Evolutionary conservation across 208 protist species (phyloP).

Genomic region (Leishmania tarentolae): DNA sequence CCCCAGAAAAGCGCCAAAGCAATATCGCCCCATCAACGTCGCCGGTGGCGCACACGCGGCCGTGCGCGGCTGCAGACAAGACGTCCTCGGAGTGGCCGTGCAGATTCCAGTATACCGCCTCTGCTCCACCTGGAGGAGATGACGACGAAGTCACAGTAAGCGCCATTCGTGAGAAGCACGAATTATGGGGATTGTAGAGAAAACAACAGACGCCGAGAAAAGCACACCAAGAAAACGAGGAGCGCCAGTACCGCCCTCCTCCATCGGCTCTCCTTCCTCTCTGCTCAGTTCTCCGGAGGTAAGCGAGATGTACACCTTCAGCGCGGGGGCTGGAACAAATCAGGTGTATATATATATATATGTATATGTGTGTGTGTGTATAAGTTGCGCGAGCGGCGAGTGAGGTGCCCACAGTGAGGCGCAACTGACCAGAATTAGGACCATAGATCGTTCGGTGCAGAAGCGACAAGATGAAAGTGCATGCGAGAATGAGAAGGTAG

Average conservation of each 20-base stretch:
- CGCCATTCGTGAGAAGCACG: constrained; percentile 33
- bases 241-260: background rate
- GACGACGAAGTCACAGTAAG: constrained; percentile 36
- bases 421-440: background rate
- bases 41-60: constrained; percentile 63
- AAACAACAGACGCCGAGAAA: background rate
- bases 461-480: constrained; percentile 4
- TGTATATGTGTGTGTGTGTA: background rate
- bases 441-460: background rate
- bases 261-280: background rate
- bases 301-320: background rate
- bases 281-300: background rate
- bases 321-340: background rate
- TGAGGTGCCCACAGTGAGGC: constrained; percentile 3
- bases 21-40: constrained; percentile 54
- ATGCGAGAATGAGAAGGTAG: constrained; percentile 3
- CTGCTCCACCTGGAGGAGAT: background rate
- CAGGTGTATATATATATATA: background rate
- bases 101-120: constrained; percentile 45
- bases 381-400: background rate
- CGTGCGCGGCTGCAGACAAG: constrained; percentile 35
- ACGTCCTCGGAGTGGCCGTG: constrained; percentile 69
- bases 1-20: constrained; percentile 49
- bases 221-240: background rate
- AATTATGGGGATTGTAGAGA: background rate